A percentile compares a stretch with the other conserved stretches of the same genome.
phyloP scores from a whole-genome alignment of 306 rosid genomes.

The Pueraria montana region DNA sequence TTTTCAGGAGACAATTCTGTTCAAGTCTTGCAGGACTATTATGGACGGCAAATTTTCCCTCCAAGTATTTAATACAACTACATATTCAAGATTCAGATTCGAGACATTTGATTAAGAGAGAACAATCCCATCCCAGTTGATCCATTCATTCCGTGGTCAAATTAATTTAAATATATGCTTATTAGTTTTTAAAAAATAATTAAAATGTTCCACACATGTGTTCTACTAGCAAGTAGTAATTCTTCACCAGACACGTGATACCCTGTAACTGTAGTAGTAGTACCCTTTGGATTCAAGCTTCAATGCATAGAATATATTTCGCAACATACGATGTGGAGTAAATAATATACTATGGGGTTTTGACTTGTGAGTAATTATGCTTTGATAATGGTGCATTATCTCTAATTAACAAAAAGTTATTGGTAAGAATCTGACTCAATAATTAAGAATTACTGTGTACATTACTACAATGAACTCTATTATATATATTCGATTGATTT shows the following conservation, averaged over 20 bases:
- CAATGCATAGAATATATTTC: conserved; percentile 53
- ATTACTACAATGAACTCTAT: background rate
- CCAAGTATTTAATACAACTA: no score
- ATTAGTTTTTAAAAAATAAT: background rate
- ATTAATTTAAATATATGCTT: background rate
- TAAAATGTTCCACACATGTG: background rate
- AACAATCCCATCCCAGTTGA: no score
- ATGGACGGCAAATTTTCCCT: no score
- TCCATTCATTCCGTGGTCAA: no score
- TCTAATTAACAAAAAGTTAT: conserved; percentile 2
- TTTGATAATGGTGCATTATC: conserved; percentile 55
- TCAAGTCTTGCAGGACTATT: no score
- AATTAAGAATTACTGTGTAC: conserved; percentile 14
- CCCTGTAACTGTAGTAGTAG: background rate
- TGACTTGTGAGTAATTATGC: conserved; percentile 53
- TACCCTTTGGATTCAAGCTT: conserved; percentile 27
- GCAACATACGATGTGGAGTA: conserved; percentile 55
- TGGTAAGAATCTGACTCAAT: conserved; percentile 14
- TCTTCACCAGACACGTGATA: conserved; percentile 50
- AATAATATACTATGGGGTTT: conserved; percentile 24
- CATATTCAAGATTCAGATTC: no score
- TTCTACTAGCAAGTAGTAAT: background rate
- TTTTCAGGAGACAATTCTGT: no score
- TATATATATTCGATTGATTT: background rate
- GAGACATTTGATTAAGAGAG: no score